Base-by-base conservation (phyloP, 495 filamentous ascomycete genomes). In the Xylaria telfairii region DNA sequence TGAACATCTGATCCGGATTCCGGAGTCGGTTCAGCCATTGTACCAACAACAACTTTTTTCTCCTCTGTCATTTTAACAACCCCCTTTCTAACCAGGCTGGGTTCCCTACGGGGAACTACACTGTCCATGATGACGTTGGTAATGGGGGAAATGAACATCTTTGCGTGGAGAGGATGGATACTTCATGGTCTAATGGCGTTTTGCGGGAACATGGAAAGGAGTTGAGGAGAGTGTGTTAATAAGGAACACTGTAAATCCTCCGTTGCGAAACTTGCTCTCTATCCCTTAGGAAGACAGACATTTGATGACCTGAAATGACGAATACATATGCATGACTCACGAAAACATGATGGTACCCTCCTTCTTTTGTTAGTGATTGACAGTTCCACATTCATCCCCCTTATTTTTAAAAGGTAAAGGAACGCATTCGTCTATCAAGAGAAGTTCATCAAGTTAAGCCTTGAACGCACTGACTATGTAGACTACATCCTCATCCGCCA, bases 401-500 rank as follows among this genome's bases (percentile, higher is more conserved):
- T 8, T 4, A 2, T 1, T 10, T 15, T 10, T 21, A 2, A 30
- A 24, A 1, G 46, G 19, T 19, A 17, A 46, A 21, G 51, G n/a
- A 28, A 53, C 56, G 61, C 30, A 63, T 65, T 56, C 41, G 44
- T 37, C 26, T 54, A 51, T 39, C 44, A 39, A 51, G 41, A 67
- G 65, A 32, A 39, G 39, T 68, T 71, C 60, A 42, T 19, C 62
- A 26, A 65, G 63, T 74, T 83, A 89, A 19, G 86, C 86, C 74
- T 85, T 87, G 76, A 84, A 94, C 75, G 90, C 92, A 63, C 90
- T 92, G n/a, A 98, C 92, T 78, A 99, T 97, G 73, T 92, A 95
- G 68, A 99, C 94, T 57, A 99, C 96, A 85, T 99, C 96, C 83
- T 98, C 96, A 76, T 99, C 96, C 2, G 91, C 86, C 68, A 99